Conservation (phyloP, 257 asterid species). For the Solanum boliviense region DNA sequence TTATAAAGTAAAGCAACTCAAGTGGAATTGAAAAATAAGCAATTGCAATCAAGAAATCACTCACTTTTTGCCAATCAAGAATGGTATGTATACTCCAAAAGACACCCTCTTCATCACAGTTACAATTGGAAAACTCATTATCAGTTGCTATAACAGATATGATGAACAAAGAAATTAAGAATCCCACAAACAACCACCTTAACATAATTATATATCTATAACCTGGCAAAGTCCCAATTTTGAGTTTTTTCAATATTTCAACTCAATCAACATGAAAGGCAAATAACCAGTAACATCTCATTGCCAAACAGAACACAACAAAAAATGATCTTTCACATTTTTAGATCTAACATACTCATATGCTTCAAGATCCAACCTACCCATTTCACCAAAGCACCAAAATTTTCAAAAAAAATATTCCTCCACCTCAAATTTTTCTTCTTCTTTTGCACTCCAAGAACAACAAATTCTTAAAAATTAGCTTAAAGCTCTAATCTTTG, state of each 20-base stretch:
- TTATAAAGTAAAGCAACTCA: slow-evolving; percentile 30
- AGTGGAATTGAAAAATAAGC: slow-evolving; percentile 38
- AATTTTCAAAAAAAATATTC: not conserved
- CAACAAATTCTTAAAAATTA: not conserved
- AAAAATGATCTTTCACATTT: not conserved
- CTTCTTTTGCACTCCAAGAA: not conserved
- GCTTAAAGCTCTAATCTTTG: not conserved
- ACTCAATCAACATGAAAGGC: not conserved
- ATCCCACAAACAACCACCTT: slow-evolving; percentile 13
- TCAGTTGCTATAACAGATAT: slow-evolving; percentile 18
- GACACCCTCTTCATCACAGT: slow-evolving; percentile 30
- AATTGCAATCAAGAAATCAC: slow-evolving; percentile 38
- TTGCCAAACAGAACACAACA: not conserved
- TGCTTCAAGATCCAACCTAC: slow-evolving; percentile 10
- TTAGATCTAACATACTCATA: slow-evolving; percentile 8
- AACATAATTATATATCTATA: slow-evolving; percentile 1
- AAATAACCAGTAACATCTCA: slow-evolving; percentile 7
- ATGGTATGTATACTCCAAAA: slow-evolving; percentile 21
- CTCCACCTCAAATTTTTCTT: not conserved
- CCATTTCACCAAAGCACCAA: not conserved
- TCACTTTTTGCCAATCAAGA: slow-evolving; percentile 23
- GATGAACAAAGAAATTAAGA: slow-evolving; percentile 9
- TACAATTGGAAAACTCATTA: not conserved
- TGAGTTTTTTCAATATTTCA: not conserved
- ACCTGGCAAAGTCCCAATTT: not conserved